phyloP scores from a whole-genome alignment of 345 rosid species.

The Murraya paniculata region DNA sequence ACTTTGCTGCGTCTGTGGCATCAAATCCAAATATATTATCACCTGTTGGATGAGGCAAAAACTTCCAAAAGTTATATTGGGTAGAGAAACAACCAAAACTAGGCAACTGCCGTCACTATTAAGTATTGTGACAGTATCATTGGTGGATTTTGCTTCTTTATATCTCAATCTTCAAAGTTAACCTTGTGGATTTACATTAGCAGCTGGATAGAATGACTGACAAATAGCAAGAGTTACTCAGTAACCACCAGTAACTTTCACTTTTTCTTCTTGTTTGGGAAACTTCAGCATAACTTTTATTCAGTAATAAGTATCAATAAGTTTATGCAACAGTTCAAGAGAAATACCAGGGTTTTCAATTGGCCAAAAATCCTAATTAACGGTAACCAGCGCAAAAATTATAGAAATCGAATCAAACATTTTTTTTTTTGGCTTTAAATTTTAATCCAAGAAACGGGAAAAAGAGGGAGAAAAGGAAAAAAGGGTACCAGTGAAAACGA shows the following conservation, averaged over 20 bases:
- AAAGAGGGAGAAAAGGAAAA: neutral
- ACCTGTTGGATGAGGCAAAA: slow-evolving; percentile 39
- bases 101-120: neutral
- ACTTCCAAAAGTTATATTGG: neutral
- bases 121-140: neutral
- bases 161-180: neutral
- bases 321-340: neutral
- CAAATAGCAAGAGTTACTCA: neutral
- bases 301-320: neutral
- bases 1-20: slow-evolving; percentile 58
- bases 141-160: neutral
- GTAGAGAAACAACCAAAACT: neutral
- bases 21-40: slow-evolving; percentile 70
- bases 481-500: slow-evolving; percentile 78
- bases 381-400: neutral
- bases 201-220: neutral
- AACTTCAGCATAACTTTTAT: too few relatives aligned
- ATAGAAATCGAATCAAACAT: neutral
- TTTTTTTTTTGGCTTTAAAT: neutral
- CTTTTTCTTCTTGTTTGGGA: neutral
- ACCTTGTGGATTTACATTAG: neutral
- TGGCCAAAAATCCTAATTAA: neutral
- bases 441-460: neutral
- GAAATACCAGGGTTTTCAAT: neutral
- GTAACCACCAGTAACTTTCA: neutral